Evolutionary conservation across 306 rosid species (phyloP).

Genomic region (Cucumis sativus): Cucumber_9930_V3 NC_026657.2:33014001-33014500

Average conservation of each 20-base stretch:
- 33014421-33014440: conserved; percentile 92
- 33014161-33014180: not conserved
- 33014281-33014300: conserved; percentile 88
- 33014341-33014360: conserved; percentile 73
- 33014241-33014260: conserved; percentile 37
- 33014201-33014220: conserved; percentile 7
- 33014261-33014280: conserved; percentile 84
- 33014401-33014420: conserved; percentile 99
- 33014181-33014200: not conserved
- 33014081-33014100: conserved; percentile 87
- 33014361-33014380: conserved; percentile 91
- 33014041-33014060: conserved; percentile 99
- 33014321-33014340: conserved; percentile 74
- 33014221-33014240: conserved; percentile 1
- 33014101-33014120: conserved; percentile 83
- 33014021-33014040: conserved; percentile 86
- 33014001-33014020: conserved; percentile 1
- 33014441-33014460: conserved; percentile 92
- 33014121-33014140: conserved; percentile 96
- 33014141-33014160: conserved; percentile 17
- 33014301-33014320: conserved; percentile 54
- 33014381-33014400: conserved; percentile 59
- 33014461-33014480: conserved; percentile 63
- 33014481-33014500: conserved; percentile 12
- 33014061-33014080: conserved; percentile 99